A percentile compares a stretch with the other conserved stretches of the same genome.
Conservation (phyloP, 2,329 filamentous ascomycete species). For the Fusarium verrucosum region DNA sequence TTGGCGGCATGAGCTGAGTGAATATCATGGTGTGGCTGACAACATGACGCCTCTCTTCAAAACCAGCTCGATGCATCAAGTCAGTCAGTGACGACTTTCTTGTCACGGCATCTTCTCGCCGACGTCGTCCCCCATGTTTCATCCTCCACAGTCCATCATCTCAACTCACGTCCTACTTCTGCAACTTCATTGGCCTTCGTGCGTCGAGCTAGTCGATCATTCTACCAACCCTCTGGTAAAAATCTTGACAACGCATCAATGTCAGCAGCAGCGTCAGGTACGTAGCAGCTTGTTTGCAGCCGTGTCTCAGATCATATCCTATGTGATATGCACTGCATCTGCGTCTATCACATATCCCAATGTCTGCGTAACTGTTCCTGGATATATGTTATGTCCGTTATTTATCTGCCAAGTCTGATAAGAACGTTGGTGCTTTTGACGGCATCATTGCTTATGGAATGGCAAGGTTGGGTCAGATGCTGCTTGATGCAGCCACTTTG, state of each 20-base stretch:
- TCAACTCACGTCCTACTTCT: neutral
- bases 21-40: neutral
- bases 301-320: slow-evolving; percentile 21
- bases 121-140: neutral
- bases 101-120: neutral
- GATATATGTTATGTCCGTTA: neutral
- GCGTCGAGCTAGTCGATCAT: slow-evolving; percentile 17
- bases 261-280: neutral
- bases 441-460: neutral
- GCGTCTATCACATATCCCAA: neutral
- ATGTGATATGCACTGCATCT: neutral
- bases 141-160: neutral
- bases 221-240: slow-evolving; percentile 18
- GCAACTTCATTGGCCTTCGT: slow-evolving; percentile 8
- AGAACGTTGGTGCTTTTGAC: neutral
- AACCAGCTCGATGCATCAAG: neutral
- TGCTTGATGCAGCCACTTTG: slow-evolving; percentile 1
- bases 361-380: neutral
- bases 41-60: neutral
- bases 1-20: too few species aligned
- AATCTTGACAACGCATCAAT: slow-evolving; percentile 22
- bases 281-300: neutral
- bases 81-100: neutral
- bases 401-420: neutral
- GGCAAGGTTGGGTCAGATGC: neutral